Base-by-base conservation (phyloP, 2,329 filamentous ascomycete species). In the Huntiella savannae region DNA sequence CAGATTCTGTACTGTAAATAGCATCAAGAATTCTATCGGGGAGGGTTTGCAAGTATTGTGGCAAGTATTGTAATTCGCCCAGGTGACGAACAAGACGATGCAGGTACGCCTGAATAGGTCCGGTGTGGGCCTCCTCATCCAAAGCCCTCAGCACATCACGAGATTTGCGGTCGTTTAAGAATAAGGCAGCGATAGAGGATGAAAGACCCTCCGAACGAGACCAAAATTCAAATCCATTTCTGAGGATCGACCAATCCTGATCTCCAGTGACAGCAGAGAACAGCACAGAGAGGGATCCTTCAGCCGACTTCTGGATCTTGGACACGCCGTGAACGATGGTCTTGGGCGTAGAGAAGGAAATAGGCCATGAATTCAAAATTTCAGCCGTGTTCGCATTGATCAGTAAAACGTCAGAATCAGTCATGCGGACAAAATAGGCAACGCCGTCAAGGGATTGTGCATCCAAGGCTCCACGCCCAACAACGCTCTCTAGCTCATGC, bases 361-460 rank as follows among this genome's bases (percentile, higher is more conserved):
- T 58, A 2, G 72, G 61, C 84, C 85, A 95, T 46, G 77, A 73
- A 11, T 76, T 81, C 32, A 95, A 67, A 35, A 86, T 63, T n/a
- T 71, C 77, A 53, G 87, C 75, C 1, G 84, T 91, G 22, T 68
- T 68, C 0, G 86, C 92, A 1, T 83, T 84, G 4, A 83, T 70
- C 19, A 94, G 67, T 28, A 72, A 67, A 2, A 85, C 68, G 56
- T 93, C 83, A 6, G 80, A 75, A 33, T 77, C 67, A 0, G 83
- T 86, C 50, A 91, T 69, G 49, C 87, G 77, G 2, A 82, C 87
- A 59, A 96, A 94, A 64, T 85, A 95, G 5, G 94, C 79, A 55
- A 91, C 87, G 15, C 81, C 77, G 49, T 79, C 81, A 36, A 75
- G 72, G 2, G 77, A 82, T 61, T 80, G 91, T 0, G 76, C 79